These are phyloP conservation scores for Dendrothele bispora DNA, from an alignment of 768 basidiomycete genomes.

Conservation along the genomic window DNA sequence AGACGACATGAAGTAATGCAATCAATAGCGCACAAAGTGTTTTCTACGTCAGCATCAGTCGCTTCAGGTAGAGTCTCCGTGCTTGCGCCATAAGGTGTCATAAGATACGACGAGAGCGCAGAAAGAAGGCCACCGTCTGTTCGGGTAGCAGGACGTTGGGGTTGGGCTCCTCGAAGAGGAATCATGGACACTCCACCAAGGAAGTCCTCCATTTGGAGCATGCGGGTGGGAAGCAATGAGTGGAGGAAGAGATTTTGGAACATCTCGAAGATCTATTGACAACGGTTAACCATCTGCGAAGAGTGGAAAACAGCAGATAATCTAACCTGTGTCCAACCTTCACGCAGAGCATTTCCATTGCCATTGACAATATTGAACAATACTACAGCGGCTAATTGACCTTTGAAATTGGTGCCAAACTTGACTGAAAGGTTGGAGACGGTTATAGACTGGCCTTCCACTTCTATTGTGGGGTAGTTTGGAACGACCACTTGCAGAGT, in stretches of 20 bases:
- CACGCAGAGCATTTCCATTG: slow-evolving; percentile 89
- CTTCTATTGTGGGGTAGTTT: slow-evolving; percentile 85
- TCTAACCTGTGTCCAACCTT: slow-evolving; percentile 89
- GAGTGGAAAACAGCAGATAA: not conserved
- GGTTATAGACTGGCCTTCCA: slow-evolving; percentile 86
- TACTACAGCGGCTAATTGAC: slow-evolving; percentile 94
- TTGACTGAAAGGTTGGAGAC: slow-evolving; percentile 90
- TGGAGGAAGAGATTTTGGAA: slow-evolving; percentile 95
- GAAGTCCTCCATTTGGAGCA: slow-evolving; percentile 99
- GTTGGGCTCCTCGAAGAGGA: slow-evolving; percentile 77
- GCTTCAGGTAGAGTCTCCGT: slow-evolving; percentile 81
- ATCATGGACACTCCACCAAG: slow-evolving; percentile 93
- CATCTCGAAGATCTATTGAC: slow-evolving; percentile 90
- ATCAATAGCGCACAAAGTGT: slow-evolving; percentile 91
- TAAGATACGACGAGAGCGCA: slow-evolving; percentile 90
- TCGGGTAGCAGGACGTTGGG: slow-evolving; percentile 59
- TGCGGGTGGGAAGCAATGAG: slow-evolving; percentile 83
- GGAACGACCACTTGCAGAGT: slow-evolving; percentile 68
- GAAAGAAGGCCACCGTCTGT: slow-evolving; percentile 92
- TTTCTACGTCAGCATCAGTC: slow-evolving; percentile 91
- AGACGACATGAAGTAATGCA: slow-evolving; percentile 92
- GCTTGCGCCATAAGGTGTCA: slow-evolving; percentile 86
- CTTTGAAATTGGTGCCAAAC: slow-evolving; percentile 94
- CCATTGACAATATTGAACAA: slow-evolving; percentile 97
- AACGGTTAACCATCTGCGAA: slow-evolving; percentile 7